Percentiles rank a stretch among this genome's conserved stretches.
phyloP scores from a whole-genome alignment of 2,329 filamentous ascomycete species.

The Epichloe amarillans region DNA sequence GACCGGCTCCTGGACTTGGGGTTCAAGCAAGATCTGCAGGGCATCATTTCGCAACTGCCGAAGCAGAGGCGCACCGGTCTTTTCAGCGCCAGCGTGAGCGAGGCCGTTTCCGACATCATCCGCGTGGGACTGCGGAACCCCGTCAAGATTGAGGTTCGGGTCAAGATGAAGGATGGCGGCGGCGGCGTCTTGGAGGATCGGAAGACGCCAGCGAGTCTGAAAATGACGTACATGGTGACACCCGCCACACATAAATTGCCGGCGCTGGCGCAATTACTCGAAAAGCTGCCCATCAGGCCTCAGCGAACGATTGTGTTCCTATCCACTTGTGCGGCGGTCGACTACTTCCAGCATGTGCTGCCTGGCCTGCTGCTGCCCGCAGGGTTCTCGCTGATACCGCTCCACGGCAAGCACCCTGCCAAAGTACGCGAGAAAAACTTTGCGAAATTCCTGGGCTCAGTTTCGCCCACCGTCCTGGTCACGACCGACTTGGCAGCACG shows the following conservation, averaged over 20 bases:
- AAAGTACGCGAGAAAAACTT: constrained; percentile 86
- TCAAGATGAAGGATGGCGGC: constrained; percentile 58
- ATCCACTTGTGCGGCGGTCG: constrained; percentile 85
- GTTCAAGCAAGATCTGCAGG: constrained; percentile 82
- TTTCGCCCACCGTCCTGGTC: constrained; percentile 66
- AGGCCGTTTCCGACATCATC: constrained; percentile 87
- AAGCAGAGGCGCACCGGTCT: constrained; percentile 89
- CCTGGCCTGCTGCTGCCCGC: constrained; percentile 58
- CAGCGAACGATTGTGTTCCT: constrained; percentile 84
- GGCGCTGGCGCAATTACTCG: constrained; percentile 56
- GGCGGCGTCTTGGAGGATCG: constrained; percentile 60
- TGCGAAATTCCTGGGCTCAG: constrained; percentile 59
- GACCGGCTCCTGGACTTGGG: constrained; percentile 86
- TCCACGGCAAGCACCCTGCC: constrained; percentile 86
- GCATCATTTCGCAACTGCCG: constrained; percentile 69
- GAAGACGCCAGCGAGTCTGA: constrained; percentile 79
- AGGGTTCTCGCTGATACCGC: constrained; percentile 56
- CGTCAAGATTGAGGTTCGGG: constrained; percentile 87
- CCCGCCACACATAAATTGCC: constrained; percentile 72
- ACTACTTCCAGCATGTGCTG: constrained; percentile 80
- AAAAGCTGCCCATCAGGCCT: constrained; percentile 56
- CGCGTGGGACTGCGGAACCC: constrained; percentile 86
- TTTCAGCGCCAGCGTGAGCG: constrained; percentile 91
- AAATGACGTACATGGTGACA: constrained; percentile 72
- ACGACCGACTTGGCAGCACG: constrained; percentile 88